Evolutionary conservation across 1,284 basidiomycete genomes (phyloP), one percentile per base, ranked within the genome.

Genomic region (Neonothopanus nambi): DNA sequence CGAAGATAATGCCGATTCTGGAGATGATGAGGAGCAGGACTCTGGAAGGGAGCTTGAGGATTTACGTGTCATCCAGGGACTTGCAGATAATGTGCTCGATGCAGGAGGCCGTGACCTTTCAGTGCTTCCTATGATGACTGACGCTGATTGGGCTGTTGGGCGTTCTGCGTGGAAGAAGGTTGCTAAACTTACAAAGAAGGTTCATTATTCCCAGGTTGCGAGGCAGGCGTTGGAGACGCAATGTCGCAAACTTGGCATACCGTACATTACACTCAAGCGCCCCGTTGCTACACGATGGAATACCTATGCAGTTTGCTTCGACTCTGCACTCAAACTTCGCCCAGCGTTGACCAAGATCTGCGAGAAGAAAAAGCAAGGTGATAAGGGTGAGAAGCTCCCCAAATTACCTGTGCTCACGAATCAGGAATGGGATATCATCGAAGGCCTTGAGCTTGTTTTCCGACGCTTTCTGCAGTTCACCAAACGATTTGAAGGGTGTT

Each of bases 231-330:
- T 49, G 7, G 24, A 20, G 23, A 9, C 39, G 46, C 44, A 48
- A 44, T 40, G 36, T 47, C 23, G 44, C n/a, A 23, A 38, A 9
- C 18, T 24, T 9, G 26, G 24, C 4, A 35, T 49, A 18, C 17
- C 21, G 35, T 51, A 42, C 2, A 55, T 57, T 52, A 23, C 6
- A 7, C 46, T 48, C 17, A 54, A 54, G 20, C 36, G 54, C 5
- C 48, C 48, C 37, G 55, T 58, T 24, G 20, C 44, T n/a, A 60
- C 57, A 1, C 41, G 55, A 8, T 60, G 57, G 57, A 60, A 58
- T 20, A 55, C 55, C n/a, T 47, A 51, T 17, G 37, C 45, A 18
- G 36, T 42, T 42, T 49, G 58, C 12, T 12, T 60, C 1, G 18
- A 50, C 8, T 42, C 52, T 15, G 52, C 54, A 8, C 30, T 54